Evolutionary conservation across 108 stramenopile genomes (phyloP).

Genomic region (Nannochloropsis gaditana): DNA sequence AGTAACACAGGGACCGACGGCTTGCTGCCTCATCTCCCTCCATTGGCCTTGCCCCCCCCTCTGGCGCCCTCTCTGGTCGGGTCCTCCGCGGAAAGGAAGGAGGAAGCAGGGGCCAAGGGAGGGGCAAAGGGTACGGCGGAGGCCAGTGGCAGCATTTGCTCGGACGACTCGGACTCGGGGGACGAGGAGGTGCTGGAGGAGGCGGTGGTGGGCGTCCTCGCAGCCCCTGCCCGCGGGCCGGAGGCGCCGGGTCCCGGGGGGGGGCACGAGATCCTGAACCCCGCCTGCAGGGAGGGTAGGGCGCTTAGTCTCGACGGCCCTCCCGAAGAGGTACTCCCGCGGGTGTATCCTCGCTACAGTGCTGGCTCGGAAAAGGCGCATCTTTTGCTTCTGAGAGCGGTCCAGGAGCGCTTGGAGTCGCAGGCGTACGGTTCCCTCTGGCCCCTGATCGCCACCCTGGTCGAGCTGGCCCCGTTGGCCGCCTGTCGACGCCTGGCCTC

Average conservation of each 20-base stretch:
- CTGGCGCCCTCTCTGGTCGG: not conserved
- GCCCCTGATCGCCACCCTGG: not conserved
- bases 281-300: too few species aligned
- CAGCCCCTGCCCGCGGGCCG: too few species aligned
- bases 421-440: not conserved
- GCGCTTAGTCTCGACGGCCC: not conserved
- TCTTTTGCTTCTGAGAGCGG: not conserved
- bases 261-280: too few species aligned
- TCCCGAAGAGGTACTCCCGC: not conserved
- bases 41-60: not conserved
- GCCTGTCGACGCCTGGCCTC: constrained; percentile 7
- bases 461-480: not conserved
- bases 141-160: not conserved
- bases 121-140: not conserved
- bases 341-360: not conserved
- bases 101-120: not conserved
- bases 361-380: constrained; percentile 8
- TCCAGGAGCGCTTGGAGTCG: not conserved
- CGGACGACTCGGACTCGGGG: not conserved
- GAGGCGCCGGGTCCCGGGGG: too few species aligned
- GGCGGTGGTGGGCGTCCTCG: not conserved
- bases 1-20: not conserved
- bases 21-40: constrained; percentile 7
- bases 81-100: not conserved
- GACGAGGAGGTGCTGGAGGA: constrained; percentile 17